Conservation (phyloP, 768 basidiomycete species). For the Naganishia antarctica region DNA sequence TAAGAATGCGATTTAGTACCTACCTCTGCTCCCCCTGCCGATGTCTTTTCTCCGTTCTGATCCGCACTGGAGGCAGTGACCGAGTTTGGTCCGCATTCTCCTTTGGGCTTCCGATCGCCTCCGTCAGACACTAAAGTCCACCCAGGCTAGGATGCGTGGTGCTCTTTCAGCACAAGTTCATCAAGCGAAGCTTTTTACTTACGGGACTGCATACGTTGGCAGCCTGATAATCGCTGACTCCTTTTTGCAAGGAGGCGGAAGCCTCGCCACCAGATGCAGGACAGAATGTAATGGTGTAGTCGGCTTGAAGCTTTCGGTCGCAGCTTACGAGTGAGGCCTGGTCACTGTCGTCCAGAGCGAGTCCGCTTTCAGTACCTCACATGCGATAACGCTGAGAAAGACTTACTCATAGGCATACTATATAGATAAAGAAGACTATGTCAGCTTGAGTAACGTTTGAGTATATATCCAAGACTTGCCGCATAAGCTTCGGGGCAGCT, state of each 20-base stretch:
- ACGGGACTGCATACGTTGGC: background rate
- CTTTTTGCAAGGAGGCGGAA: no score
- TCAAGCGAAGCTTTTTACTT: background rate
- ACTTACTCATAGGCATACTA: conserved; percentile 12
- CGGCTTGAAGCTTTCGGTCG: background rate
- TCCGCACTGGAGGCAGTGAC: no score
- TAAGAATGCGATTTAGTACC: no score
- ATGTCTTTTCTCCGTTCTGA: no score
- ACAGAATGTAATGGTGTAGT: conserved; percentile 15
- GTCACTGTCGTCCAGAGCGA: background rate
- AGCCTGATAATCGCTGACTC: no score
- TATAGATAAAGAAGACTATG: background rate
- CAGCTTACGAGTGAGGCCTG: background rate
- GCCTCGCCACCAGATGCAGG: no score
- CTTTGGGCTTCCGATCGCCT: no score
- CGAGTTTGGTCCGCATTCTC: no score
- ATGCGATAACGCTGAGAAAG: background rate
- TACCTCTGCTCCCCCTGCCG: no score
- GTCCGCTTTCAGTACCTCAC: background rate
- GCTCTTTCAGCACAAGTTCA: no score
- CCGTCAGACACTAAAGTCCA: no score
- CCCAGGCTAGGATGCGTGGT: no score
- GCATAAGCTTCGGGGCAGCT: conserved; percentile 6
- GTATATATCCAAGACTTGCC: background rate
- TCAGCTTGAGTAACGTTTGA: background rate